A percentile compares a stretch with the other conserved stretches of the same genome.
Conservation (phyloP, 2,329 filamentous ascomycete species). For the Cladophialophora carrionii region DNA sequence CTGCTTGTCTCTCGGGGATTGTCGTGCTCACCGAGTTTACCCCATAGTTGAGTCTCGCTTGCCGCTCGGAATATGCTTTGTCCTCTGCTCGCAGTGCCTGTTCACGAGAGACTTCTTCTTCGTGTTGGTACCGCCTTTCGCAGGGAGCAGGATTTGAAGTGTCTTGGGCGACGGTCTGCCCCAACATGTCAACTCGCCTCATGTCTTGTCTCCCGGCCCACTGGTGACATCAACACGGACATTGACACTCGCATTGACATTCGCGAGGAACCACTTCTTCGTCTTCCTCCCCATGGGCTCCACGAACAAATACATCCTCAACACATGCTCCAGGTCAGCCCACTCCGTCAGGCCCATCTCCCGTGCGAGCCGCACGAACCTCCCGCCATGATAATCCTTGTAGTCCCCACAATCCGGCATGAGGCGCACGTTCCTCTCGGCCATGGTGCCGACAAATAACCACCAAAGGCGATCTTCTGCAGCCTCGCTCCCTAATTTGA, state of each 20-base stretch:
- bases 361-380: not conserved
- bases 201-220: not conserved
- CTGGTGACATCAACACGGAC: too few relatives aligned
- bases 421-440: conserved; percentile 4
- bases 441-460: conserved; percentile 13
- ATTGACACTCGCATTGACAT: not conserved
- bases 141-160: not conserved
- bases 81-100: too few relatives aligned
- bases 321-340: conserved; percentile 3
- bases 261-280: conserved; percentile 7
- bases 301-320: conserved; percentile 8
- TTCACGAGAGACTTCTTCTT: not conserved
- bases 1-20: too few relatives aligned
- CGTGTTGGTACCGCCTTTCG: not conserved
- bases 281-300: conserved; percentile 5
- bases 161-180: not conserved
- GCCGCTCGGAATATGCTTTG: too few relatives aligned
- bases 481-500: not conserved
- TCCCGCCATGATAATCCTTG: conserved; percentile 9
- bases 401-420: not conserved
- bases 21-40: too few relatives aligned
- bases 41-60: too few relatives aligned
- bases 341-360: conserved; percentile 10
- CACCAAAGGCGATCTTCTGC: conserved; percentile 4
- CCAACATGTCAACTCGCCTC: not conserved